Base-by-base conservation (phyloP, 768 basidiomycete species). In the Rhodotorula babjevae region DNA sequence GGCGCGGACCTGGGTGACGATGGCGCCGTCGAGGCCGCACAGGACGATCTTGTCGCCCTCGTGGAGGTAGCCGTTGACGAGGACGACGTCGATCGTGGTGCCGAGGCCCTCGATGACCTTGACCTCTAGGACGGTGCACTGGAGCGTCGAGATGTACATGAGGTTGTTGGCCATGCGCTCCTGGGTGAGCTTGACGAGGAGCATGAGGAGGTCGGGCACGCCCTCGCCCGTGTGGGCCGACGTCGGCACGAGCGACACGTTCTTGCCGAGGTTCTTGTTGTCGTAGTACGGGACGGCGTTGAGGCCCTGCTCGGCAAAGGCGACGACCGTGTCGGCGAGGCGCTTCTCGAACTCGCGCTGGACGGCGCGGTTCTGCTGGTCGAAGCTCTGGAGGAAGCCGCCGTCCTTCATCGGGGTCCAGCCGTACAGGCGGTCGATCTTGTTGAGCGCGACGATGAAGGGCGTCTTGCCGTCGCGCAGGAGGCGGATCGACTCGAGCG, bases 151-250 rank as follows among this genome's bases (percentile, higher is more conserved):
- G 71, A 98, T 86, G 83, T 98, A 99, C 96, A 98, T 99, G 72
- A 99, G 85, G 56, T 90, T 87, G 81, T 94, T 91, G 81, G 90
- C 93, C 95, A 98, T 96, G 71, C 96, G 88, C 83, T 96, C 90
- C 81, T 98, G 95, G 25, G 95, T 98, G 65, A 98, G 86, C 81
- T 96, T 94, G 82, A 97, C 87, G 79, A 99, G 88, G 40, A 99
- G 85, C 91, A 94, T 92, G 83, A 99, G 93, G 95, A 99, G 95
- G 83, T 98, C 96, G 42, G 96, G 96, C 19, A 99, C 86, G 81
- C 96, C 96, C 83, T 99, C 96, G 67, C 95, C 96, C 8, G 95
- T 97, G 82, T 96, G 88, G 47, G 96, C 96, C 67, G 96, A 98
- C 10, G 95, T 98, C 44, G 96, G 95, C 21, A 99, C 95, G 61